A percentile compares a stretch with the other conserved stretches of the same genome.
Conservation (phyloP, 495 filamentous ascomycete genomes). For the Hypoxylon lienhwacheense region DNA sequence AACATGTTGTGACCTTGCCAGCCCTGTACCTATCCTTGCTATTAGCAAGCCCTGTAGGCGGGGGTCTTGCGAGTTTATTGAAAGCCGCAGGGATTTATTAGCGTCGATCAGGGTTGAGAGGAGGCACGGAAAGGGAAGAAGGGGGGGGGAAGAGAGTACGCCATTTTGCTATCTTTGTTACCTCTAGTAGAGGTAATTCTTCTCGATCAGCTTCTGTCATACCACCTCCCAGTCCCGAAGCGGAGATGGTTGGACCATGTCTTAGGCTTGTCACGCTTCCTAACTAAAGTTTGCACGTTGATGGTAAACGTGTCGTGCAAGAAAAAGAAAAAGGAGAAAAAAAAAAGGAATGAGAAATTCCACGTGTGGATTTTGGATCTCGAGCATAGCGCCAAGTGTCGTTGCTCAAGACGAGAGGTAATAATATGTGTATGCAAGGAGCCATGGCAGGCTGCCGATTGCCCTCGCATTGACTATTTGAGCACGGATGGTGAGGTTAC, state of each 20-base stretch:
- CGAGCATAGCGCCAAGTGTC: slow-evolving; percentile 21
- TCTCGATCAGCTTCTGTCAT: slow-evolving; percentile 23
- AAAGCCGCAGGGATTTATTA: slow-evolving; percentile 37
- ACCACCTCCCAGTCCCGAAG: slow-evolving; percentile 16
- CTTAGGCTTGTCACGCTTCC: slow-evolving; percentile 17
- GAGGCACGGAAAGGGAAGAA: slow-evolving; percentile 9
- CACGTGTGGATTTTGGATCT: slow-evolving; percentile 29
- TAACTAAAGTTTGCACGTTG: slow-evolving; percentile 29
- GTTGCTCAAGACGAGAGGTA: slow-evolving; percentile 24
- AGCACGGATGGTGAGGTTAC: slow-evolving; percentile 31
- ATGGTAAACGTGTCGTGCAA: slow-evolving; percentile 29
- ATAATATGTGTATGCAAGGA: slow-evolving; percentile 39
- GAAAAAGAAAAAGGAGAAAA: slow-evolving; percentile 21
- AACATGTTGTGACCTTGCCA: slow-evolving; percentile 32
- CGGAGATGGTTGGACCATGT: slow-evolving; percentile 21
- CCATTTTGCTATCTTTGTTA: slow-evolving; percentile 24
- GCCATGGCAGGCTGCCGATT: slow-evolving; percentile 37
- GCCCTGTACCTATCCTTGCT: slow-evolving; percentile 37
- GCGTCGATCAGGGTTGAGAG: slow-evolving; percentile 29
- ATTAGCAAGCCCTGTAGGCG: slow-evolving; percentile 30
- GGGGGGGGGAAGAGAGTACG: not conserved
- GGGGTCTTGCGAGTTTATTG: slow-evolving; percentile 33
- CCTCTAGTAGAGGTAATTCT: slow-evolving; percentile 21
- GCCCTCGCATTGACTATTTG: slow-evolving; percentile 34
- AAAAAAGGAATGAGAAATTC: slow-evolving; percentile 31